Base-by-base conservation (phyloP, 1,139 yeast species). In the Candida sp. region DNA sequence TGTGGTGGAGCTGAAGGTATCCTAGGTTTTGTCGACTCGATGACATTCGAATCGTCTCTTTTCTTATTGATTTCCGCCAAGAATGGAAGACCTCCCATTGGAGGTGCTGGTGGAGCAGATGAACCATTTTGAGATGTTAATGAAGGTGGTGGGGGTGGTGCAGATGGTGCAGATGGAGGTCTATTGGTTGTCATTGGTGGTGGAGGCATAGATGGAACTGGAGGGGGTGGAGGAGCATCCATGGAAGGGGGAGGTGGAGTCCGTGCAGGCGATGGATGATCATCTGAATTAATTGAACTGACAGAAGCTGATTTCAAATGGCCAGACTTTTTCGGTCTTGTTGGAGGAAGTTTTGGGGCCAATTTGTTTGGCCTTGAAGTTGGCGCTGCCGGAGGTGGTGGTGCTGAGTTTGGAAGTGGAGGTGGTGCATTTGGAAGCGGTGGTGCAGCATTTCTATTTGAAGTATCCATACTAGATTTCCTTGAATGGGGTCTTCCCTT, bases 1-100 rank as follows among this genome's bases (percentile, higher is more conserved):
- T 44, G 40, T 8, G 49, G 47, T 8, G 59, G 49, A 5, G 37
- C 42, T 8, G 53, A 41, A 25, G 54, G 43, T 9, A 44, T 38
- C n/a, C 22, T 4, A 6, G 35, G 19, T n/a, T 15, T 19, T 5
- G 36, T 19, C 11, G 36, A 33, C 22, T 85, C 95, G 49, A 85
- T 77, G 0, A 91, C 87, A 38, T 75, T 77, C 0, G 74, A 51
- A 37, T 79, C 82, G 47, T 76, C 75, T 54, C 85, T 64, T 49
- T 73, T 77, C 38, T 75, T 73, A 51, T 79, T 78, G 37, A 81
- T 80, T 45, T 80, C 79, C 1, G 82, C 79, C 36, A 81, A 63
- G 52, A 81, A 80, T 5, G 81, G 79, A 11, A 75, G 55, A 0
- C 67, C 60, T 8, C 63, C 61, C 22, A 47, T 37, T 25, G 54